A percentile compares a stretch with the other conserved stretches of the same genome.
phyloP scores from a whole-genome alignment of 73 alveolate species.

The Stentor coeruleus region DNA sequence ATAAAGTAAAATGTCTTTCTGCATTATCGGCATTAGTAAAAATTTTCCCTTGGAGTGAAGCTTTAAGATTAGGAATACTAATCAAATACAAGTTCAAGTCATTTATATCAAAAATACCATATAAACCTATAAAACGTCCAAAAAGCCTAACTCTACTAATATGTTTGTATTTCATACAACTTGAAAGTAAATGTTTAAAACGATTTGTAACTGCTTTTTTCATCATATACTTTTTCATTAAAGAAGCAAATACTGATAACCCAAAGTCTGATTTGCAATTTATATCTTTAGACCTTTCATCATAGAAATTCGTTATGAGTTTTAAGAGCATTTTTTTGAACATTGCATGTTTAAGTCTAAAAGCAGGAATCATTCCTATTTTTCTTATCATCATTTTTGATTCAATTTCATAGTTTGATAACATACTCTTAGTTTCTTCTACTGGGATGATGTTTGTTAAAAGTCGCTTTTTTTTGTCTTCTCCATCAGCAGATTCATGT shows the following conservation, averaged over 20 bases:
- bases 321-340: constrained; percentile 22
- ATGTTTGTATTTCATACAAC: constrained; percentile 14
- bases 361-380: neutral
- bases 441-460: neutral
- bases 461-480: neutral
- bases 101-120: neutral
- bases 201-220: constrained; percentile 18
- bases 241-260: neutral
- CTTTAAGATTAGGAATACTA: neutral
- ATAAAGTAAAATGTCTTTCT: neutral
- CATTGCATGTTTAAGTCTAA: constrained; percentile 11
- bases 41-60: neutral
- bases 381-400: neutral
- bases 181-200: constrained; percentile 7
- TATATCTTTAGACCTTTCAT: neutral
- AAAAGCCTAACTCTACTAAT: neutral
- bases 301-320: neutral
- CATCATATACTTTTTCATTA: constrained; percentile 22
- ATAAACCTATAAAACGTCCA: constrained; percentile 16
- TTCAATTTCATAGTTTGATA: neutral
- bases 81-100: neutral
- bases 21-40: neutral
- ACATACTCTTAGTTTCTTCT: neutral
- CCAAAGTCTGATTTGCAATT: neutral
- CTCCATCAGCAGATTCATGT: constrained; percentile 1